Evolutionary conservation across 176 grass and related monocot genomes (phyloP).

Genomic region (Eremochloa ophiuroides): DNA sequence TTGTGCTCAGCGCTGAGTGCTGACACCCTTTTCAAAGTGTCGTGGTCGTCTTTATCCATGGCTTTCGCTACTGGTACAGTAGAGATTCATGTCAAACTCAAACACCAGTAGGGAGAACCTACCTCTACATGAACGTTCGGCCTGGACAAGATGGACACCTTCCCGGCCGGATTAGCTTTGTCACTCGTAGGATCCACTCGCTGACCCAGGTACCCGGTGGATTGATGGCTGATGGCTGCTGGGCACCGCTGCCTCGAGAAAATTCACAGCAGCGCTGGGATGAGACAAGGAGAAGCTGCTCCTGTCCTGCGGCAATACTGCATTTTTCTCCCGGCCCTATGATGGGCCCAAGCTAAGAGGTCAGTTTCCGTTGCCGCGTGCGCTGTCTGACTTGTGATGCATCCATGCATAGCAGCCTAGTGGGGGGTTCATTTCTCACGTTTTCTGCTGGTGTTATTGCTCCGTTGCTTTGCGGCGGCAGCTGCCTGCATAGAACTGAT

Average conservation of each 20-base stretch:
- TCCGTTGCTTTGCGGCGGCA: background rate
- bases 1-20: background rate
- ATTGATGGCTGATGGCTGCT: too few relatives aligned
- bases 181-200: background rate
- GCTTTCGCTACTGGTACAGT: background rate
- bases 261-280: background rate
- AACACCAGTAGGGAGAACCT: background rate
- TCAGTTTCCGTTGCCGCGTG: background rate
- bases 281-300: background rate
- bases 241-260: too few relatives aligned
- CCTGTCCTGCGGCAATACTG: too few relatives aligned
- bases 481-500: background rate
- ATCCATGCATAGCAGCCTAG: too few relatives aligned
- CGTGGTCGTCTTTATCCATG: too few relatives aligned
- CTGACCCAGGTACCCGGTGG: too few relatives aligned
- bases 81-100: background rate
- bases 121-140: conserved; percentile 23
- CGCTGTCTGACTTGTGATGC: conserved; percentile 2
- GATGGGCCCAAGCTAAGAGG: too few relatives aligned
- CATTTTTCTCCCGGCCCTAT: too few relatives aligned
- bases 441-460: background rate
- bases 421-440: background rate
- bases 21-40: too few relatives aligned
- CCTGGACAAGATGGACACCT: conserved; percentile 29
- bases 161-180: background rate